Percentiles rank a stretch among this genome's conserved stretches.
Evolutionary conservation across 805 yeast species (phyloP).

Genomic region (Debaryomyces castellii): DNA sequence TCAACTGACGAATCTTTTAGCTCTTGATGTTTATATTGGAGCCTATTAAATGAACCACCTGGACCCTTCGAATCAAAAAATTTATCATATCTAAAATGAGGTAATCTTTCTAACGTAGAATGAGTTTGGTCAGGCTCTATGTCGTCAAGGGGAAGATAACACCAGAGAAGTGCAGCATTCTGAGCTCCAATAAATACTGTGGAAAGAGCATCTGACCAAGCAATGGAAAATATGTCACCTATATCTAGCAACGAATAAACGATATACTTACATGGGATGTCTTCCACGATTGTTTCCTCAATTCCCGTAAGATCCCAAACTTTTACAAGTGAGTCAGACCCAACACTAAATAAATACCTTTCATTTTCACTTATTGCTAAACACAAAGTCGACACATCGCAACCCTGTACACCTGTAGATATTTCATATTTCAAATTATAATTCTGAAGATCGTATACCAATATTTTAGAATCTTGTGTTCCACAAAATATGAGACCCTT

Average conservation of each 20-base stretch:
- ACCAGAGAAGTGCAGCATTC: constrained; percentile 84
- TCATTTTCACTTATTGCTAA: constrained; percentile 56
- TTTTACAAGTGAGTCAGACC: constrained; percentile 85
- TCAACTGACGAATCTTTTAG: constrained; percentile 14
- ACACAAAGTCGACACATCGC: constrained; percentile 73
- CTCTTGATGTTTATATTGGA: constrained; percentile 26
- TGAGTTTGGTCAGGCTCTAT: neutral
- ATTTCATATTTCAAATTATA: constrained; percentile 56
- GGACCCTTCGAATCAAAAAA: constrained; percentile 93
- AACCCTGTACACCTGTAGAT: constrained; percentile 46
- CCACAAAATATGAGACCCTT: constrained; percentile 76
- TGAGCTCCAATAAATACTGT: constrained; percentile 86
- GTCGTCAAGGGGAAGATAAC: constrained; percentile 31
- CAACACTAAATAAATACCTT: constrained; percentile 72
- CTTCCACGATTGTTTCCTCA: constrained; percentile 6
- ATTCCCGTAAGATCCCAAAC: constrained; percentile 66
- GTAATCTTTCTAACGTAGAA: constrained; percentile 26
- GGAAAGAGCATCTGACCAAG: constrained; percentile 59
- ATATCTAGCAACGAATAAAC: constrained; percentile 83
- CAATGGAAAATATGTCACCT: constrained; percentile 88
- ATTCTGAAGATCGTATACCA: constrained; percentile 65
- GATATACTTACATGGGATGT: constrained; percentile 52
- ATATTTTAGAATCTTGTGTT: constrained; percentile 79
- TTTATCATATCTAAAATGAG: constrained; percentile 68
- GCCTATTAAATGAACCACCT: constrained; percentile 50